Evolutionary conservation across 495 filamentous ascomycete genomes (phyloP).

Genomic region (Cairneyella variabilis): DNA sequence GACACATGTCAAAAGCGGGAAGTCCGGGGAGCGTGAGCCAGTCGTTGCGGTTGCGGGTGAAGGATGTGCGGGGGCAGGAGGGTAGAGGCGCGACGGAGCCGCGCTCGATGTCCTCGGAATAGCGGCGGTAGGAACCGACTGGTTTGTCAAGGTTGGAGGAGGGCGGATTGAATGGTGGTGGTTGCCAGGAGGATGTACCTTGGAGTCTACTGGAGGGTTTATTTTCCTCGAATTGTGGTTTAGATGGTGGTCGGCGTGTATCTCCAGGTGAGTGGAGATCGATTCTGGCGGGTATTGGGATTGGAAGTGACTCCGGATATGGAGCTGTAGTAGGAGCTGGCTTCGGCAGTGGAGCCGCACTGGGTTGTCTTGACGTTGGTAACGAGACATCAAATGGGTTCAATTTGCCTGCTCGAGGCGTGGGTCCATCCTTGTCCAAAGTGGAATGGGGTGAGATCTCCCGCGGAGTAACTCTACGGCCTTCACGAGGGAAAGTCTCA

Average conservation of each 20-base stretch:
- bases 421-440: slow-evolving; percentile 8
- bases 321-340: slow-evolving; percentile 8
- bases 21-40: slow-evolving; percentile 62
- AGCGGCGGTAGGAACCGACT: slow-evolving; percentile 24
- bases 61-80: slow-evolving; percentile 50
- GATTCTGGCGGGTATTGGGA: slow-evolving; percentile 17
- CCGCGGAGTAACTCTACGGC: slow-evolving; percentile 4
- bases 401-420: slow-evolving; percentile 14
- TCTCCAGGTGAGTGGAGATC: slow-evolving; percentile 17
- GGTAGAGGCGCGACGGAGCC: slow-evolving; percentile 33
- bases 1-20: slow-evolving; percentile 58
- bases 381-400: slow-evolving; percentile 15
- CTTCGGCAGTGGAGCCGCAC: slow-evolving; percentile 5
- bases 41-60: slow-evolving; percentile 49
- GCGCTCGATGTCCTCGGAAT: slow-evolving; percentile 23
- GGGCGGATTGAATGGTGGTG: slow-evolving; percentile 23
- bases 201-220: slow-evolving; percentile 10
- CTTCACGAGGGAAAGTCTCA: slow-evolving; percentile 13
- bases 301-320: slow-evolving; percentile 9
- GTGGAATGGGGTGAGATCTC: slow-evolving; percentile 17
- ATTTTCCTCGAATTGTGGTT: slow-evolving; percentile 15
- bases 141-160: slow-evolving; percentile 16
- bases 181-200: slow-evolving; percentile 20
- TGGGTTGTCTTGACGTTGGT: slow-evolving; percentile 18
- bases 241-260: slow-evolving; percentile 4